These are phyloP conservation scores for Albatrellus sp. DNA, from an alignment of 1,284 basidiomycete species.

Conservation along the genomic window DNA sequence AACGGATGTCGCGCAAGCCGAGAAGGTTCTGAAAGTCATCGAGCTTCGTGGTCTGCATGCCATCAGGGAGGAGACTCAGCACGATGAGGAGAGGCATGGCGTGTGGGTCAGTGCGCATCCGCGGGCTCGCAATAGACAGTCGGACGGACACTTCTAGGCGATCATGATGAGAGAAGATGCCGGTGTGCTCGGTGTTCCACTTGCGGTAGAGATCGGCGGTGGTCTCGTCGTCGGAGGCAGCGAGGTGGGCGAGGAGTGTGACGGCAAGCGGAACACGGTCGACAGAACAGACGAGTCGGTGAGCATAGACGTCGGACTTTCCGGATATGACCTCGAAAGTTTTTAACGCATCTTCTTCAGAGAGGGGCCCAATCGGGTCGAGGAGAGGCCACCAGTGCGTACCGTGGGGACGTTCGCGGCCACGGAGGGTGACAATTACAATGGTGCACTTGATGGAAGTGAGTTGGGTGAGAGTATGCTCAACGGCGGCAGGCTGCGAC, in stretches of 20 bases:
- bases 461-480: conserved; percentile 4
- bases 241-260: conserved; percentile 8
- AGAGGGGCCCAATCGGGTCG: conserved; percentile 1
- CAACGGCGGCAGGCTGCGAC: conserved; percentile 3
- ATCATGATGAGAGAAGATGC: not conserved
- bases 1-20: not conserved
- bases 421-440: conserved; percentile 6
- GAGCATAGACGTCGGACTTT: conserved; percentile 1
- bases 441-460: conserved; percentile 1
- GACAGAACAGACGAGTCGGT: conserved; percentile 4
- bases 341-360: conserved; percentile 1
- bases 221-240: conserved; percentile 2
- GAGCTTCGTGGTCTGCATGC: conserved; percentile 2
- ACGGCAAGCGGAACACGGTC: conserved; percentile 10
- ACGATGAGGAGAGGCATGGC: conserved; percentile 4
- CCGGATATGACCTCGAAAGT: conserved; percentile 4
- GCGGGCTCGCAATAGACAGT: conserved; percentile 5
- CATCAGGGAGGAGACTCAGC: conserved; percentile 8
- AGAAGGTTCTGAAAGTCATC: conserved; percentile 1
- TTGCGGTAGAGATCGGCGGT: not conserved
- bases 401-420: conserved; percentile 1
- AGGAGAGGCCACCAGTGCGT: conserved; percentile 7
- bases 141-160: conserved; percentile 8
- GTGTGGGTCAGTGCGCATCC: conserved; percentile 2
- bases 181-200: not conserved